Conservation (phyloP, 768 basidiomycete genomes). For the Hypsizygus marmoreus region DNA sequence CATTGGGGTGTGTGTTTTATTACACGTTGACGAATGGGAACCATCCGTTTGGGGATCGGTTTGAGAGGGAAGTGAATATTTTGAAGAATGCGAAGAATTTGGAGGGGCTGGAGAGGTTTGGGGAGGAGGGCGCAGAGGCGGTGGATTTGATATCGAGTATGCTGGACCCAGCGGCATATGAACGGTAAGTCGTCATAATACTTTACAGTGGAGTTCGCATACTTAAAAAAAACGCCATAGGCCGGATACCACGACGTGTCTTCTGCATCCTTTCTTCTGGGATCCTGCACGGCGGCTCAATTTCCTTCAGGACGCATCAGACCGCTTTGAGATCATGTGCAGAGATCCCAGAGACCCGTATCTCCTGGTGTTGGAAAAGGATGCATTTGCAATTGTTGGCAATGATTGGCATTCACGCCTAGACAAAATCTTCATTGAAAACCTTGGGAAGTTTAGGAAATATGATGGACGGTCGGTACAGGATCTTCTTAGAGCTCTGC, state of each 20-base stretch:
- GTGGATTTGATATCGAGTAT: constrained; percentile 77
- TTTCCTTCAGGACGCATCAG: constrained; percentile 97
- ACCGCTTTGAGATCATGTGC: constrained; percentile 97
- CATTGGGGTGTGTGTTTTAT: constrained; percentile 93
- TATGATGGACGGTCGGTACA: constrained; percentile 92
- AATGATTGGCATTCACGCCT: constrained; percentile 87
- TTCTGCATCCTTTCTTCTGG: constrained; percentile 98
- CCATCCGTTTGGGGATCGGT: constrained; percentile 94
- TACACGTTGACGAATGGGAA: constrained; percentile 87
- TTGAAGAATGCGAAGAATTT: constrained; percentile 77
- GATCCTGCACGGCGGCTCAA: constrained; percentile 79
- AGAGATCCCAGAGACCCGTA: constrained; percentile 84
- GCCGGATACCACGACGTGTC: constrained; percentile 84
- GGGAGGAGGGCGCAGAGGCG: constrained; percentile 94
- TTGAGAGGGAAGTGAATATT: constrained; percentile 93
- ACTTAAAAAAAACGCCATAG: constrained; percentile 37
- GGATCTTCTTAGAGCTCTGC: constrained; percentile 87
- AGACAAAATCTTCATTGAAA: constrained; percentile 90
- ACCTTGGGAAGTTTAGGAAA: constrained; percentile 95
- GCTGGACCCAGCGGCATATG: constrained; percentile 74
- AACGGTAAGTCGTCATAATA: constrained; percentile 58
- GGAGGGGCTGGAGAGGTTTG: constrained; percentile 73
- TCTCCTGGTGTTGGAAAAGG: constrained; percentile 73
- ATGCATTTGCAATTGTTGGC: constrained; percentile 74
- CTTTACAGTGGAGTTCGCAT: neutral